Evolutionary conservation across 352 stramenopile species (phyloP).

Genomic region (Globisporangium nunn): DNA sequence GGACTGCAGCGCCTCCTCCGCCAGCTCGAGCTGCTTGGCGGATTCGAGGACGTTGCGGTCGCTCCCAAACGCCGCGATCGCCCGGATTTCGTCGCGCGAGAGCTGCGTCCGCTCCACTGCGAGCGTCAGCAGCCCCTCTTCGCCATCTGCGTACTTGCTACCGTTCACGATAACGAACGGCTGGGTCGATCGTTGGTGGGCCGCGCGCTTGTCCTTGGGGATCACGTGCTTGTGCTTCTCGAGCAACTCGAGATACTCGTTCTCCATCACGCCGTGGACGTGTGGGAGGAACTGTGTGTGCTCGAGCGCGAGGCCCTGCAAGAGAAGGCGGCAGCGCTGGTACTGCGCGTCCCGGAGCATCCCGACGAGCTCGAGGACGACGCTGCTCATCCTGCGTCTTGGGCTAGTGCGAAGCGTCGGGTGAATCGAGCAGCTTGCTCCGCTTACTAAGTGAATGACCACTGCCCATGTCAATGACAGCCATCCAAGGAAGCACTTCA

Average conservation of each 20-base stretch:
- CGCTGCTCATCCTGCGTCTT: constrained; percentile 8
- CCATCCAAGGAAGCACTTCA: too few relatives aligned
- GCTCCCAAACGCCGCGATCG: constrained; percentile 43
- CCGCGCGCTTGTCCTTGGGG: constrained; percentile 14
- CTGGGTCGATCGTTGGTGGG: constrained; percentile 24
- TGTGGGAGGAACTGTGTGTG: constrained; percentile 44
- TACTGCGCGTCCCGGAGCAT: constrained; percentile 47
- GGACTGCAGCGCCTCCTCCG: constrained; percentile 42
- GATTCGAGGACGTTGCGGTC: constrained; percentile 12
- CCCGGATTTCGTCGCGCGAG: constrained; percentile 40
- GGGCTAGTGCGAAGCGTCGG: not conserved
- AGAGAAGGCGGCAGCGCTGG: constrained; percentile 51
- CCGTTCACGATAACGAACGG: constrained; percentile 51
- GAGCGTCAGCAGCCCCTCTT: constrained; percentile 53
- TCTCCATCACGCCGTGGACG: constrained; percentile 38
- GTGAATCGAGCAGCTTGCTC: too few relatives aligned
- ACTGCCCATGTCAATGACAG: too few relatives aligned
- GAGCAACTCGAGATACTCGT: constrained; percentile 46
- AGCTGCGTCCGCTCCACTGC: constrained; percentile 45
- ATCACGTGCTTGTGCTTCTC: constrained; percentile 25
- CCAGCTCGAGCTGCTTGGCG: constrained; percentile 24
- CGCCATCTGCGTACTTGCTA: constrained; percentile 34
- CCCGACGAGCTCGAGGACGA: constrained; percentile 51
- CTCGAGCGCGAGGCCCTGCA: constrained; percentile 49
- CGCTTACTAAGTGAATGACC: too few relatives aligned